A percentile compares a stretch with the other conserved stretches of the same genome.
Evolutionary conservation across 805 yeast genomes (phyloP).

Genomic region (Ogataea populi-albae): DNA sequence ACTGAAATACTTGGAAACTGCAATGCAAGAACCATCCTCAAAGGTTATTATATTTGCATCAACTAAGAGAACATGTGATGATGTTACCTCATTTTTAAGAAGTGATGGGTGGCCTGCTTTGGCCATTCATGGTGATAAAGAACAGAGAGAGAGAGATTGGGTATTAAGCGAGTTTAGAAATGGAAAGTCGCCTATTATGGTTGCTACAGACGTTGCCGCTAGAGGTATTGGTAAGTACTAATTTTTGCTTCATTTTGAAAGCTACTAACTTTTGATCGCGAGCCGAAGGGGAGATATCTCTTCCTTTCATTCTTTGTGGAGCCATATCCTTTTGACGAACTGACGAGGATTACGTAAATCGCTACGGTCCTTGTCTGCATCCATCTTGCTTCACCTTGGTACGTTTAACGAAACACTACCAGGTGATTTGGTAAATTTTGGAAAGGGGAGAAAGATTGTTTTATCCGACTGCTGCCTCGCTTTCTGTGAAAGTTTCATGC

Average conservation of each 20-base stretch:
- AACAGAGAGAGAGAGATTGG: conserved; percentile 98
- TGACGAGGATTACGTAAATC: neutral
- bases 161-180: conserved; percentile 87
- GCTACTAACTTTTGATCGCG: conserved; percentile 13
- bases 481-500: too few species aligned
- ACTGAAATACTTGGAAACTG: conserved; percentile 75
- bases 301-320: neutral
- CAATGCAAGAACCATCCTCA: conserved; percentile 67
- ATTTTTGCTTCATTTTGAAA: conserved; percentile 7
- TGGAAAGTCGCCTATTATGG: conserved; percentile 95
- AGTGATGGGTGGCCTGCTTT: conserved; percentile 98
- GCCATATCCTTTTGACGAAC: neutral
- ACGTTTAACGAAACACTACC: too few species aligned
- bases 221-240: conserved; percentile 96
- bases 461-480: too few species aligned
- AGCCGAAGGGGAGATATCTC: neutral
- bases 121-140: conserved; percentile 98
- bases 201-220: conserved; percentile 99
- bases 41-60: conserved; percentile 89
- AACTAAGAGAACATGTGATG: conserved; percentile 98
- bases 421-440: too few species aligned
- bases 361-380: too few species aligned
- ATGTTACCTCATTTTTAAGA: conserved; percentile 84
- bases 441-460: too few species aligned
- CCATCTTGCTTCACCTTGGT: too few species aligned